Conservation (phyloP, 2,329 filamentous ascomycete species). For the Colletotrichum gigasporum region DNA sequence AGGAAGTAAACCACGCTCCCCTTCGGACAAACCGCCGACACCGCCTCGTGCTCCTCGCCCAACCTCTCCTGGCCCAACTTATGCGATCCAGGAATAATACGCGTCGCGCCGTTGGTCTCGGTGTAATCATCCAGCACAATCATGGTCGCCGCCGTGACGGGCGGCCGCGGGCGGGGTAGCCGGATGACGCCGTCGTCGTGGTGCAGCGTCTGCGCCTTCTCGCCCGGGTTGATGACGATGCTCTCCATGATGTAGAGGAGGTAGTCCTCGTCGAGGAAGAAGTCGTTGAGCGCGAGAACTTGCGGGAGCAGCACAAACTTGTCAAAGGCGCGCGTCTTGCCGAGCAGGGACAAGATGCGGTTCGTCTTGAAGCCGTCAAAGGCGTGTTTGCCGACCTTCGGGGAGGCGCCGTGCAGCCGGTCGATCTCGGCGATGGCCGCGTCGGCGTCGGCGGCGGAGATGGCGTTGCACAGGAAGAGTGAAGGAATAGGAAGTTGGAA, state of each 20-base stretch:
- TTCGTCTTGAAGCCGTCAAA: slow-evolving; percentile 49
- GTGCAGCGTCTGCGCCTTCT: slow-evolving; percentile 45
- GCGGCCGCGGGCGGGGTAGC: slow-evolving; percentile 44
- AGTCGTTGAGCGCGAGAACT: slow-evolving; percentile 48
- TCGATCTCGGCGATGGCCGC: slow-evolving; percentile 9
- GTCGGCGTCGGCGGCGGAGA: slow-evolving; percentile 18
- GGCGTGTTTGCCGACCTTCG: slow-evolving; percentile 41
- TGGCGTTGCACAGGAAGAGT: no score
- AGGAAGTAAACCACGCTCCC: slow-evolving; percentile 48
- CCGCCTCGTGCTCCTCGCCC: slow-evolving; percentile 38
- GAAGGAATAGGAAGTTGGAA: no score
- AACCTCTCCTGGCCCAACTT: slow-evolving; percentile 40
- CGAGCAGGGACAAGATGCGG: slow-evolving; percentile 48
- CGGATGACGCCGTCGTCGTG: slow-evolving; percentile 42
- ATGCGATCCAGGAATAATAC: slow-evolving; percentile 46
- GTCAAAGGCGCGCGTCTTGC: slow-evolving; percentile 50
- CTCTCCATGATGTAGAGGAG: slow-evolving; percentile 46
- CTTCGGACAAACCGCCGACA: slow-evolving; percentile 43
- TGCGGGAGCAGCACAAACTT: slow-evolving; percentile 44
- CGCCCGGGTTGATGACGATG: slow-evolving; percentile 49
- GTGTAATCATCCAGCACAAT: slow-evolving; percentile 44
- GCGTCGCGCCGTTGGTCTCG: slow-evolving; percentile 44
- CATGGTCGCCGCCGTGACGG: slow-evolving; percentile 43
- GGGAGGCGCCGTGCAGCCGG: slow-evolving; percentile 19
- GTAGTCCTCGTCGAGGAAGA: slow-evolving; percentile 49